Evolutionary conservation across 2,329 filamentous ascomycete genomes (phyloP).

Genomic region (Xylaria sp.): DNA sequence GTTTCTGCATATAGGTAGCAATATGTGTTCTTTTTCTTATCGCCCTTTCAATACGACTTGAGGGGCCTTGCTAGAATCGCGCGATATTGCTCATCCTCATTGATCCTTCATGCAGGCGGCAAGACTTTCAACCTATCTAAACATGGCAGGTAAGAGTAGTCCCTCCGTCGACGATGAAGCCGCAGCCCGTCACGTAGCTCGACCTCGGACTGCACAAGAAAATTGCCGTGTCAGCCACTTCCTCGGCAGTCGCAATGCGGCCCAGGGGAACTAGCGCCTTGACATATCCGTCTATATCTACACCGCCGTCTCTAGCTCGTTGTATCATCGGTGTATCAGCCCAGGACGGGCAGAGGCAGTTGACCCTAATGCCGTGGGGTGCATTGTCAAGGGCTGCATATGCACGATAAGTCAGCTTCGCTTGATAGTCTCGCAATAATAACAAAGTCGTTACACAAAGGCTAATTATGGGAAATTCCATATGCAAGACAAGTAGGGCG

Average conservation of each 20-base stretch:
- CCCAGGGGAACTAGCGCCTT: slow-evolving; percentile 39
- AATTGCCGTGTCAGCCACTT: slow-evolving; percentile 48
- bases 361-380: slow-evolving; percentile 47
- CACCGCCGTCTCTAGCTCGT: slow-evolving; percentile 33
- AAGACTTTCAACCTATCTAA: not conserved
- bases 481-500: not conserved
- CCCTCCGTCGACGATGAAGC: slow-evolving; percentile 41
- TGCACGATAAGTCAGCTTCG: not conserved
- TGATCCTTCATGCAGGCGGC: slow-evolving; percentile 4
- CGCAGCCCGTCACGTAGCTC: slow-evolving; percentile 47
- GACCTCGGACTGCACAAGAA: slow-evolving; percentile 47
- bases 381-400: slow-evolving; percentile 27
- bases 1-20: not conserved
- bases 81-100: not conserved
- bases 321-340: slow-evolving; percentile 49
- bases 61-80: not conserved
- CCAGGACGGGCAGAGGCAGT: slow-evolving; percentile 50
- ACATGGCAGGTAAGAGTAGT: slow-evolving; percentile 25
- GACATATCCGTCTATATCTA: slow-evolving; percentile 32
- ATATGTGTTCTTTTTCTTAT: not conserved
- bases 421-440: not conserved
- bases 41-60: not conserved
- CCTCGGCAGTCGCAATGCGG: slow-evolving; percentile 47
- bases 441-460: not conserved
- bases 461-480: not conserved